Percentiles rank a stretch among this genome's conserved stretches.
These are phyloP conservation scores for Fusarium phyllophilum DNA, from an alignment of 2,329 filamentous ascomycete species.

Conservation along the genomic window DNA sequence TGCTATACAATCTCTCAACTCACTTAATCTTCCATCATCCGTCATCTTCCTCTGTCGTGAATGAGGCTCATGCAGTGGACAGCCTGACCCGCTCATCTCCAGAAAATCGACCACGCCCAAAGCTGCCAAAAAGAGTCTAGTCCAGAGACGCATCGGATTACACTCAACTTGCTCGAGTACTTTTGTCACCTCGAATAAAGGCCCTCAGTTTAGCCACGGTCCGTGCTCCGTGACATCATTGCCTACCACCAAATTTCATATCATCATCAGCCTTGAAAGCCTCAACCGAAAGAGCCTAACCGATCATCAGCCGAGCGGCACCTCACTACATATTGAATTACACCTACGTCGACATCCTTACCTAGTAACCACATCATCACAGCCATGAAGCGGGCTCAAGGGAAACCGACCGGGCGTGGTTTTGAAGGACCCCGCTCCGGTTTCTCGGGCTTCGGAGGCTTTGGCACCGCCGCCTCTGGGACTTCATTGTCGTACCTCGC, in stretches of 20 bases:
- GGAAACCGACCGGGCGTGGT: conserved; percentile 39
- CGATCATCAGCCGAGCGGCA: conserved; percentile 24
- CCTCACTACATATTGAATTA: neutral
- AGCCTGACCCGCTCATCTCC: conserved; percentile 11
- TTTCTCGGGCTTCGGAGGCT: conserved; percentile 41
- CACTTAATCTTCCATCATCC: neutral
- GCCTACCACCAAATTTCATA: conserved; percentile 39
- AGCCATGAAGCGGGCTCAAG: conserved; percentile 46
- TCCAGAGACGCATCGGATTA: neutral
- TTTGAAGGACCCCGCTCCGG: conserved; percentile 43
- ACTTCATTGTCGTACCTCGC: conserved; percentile 83
- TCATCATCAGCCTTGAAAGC: conserved; percentile 36
- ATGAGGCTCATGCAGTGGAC: conserved; percentile 20
- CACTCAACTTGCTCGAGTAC: fast-evolving
- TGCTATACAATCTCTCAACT: neutral
- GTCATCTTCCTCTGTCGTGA: neutral
- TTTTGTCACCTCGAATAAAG: neutral
- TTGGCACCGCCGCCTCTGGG: conserved; percentile 52
- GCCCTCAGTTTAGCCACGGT: neutral
- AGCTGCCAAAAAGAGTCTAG: neutral
- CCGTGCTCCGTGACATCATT: conserved; percentile 45
- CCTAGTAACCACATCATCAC: neutral
- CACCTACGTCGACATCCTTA: no score
- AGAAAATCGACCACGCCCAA: conserved; percentile 7
- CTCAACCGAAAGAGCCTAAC: conserved; percentile 7